Evolutionary conservation across 495 filamentous ascomycete genomes (phyloP).

Genomic region (Penicillium diatomitis): DNA sequence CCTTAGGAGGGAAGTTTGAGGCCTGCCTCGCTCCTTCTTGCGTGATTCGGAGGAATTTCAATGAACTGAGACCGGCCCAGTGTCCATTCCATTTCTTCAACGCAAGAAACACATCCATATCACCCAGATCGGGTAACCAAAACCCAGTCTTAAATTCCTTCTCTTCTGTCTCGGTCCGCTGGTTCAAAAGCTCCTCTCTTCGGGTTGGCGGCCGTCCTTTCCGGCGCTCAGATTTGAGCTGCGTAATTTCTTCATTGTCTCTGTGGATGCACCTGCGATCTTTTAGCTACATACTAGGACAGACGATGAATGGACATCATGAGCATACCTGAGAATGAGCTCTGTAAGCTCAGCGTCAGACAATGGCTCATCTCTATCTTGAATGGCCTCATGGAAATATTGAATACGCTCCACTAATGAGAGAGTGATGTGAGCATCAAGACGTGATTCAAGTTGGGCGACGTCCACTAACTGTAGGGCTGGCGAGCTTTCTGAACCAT

Average conservation of each 20-base stretch:
- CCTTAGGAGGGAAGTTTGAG: slow-evolving; percentile 63
- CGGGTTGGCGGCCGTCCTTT: slow-evolving; percentile 72
- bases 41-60: slow-evolving; percentile 56
- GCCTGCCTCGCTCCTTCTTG: slow-evolving; percentile 44
- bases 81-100: slow-evolving; percentile 53
- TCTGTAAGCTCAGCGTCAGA: slow-evolving; percentile 48
- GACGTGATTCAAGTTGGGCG: not conserved
- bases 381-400: slow-evolving; percentile 60
- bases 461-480: slow-evolving; percentile 48
- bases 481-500: slow-evolving; percentile 57
- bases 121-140: slow-evolving; percentile 56
- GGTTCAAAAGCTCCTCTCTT: slow-evolving; percentile 65
- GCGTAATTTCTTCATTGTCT: slow-evolving; percentile 63
- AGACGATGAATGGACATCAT: not conserved
- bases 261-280: slow-evolving; percentile 61
- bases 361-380: slow-evolving; percentile 46
- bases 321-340: slow-evolving; percentile 51
- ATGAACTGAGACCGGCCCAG: slow-evolving; percentile 48
- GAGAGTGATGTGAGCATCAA: slow-evolving; percentile 4
- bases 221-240: slow-evolving; percentile 65
- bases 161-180: slow-evolving; percentile 59
- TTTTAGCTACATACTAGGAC: not conserved
- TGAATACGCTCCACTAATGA: slow-evolving; percentile 55
- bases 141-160: slow-evolving; percentile 81
- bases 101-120: slow-evolving; percentile 41